These are phyloP conservation scores for Suhomyces vadensis DNA, from an alignment of 805 yeast genomes.

Conservation along the genomic window DNA sequence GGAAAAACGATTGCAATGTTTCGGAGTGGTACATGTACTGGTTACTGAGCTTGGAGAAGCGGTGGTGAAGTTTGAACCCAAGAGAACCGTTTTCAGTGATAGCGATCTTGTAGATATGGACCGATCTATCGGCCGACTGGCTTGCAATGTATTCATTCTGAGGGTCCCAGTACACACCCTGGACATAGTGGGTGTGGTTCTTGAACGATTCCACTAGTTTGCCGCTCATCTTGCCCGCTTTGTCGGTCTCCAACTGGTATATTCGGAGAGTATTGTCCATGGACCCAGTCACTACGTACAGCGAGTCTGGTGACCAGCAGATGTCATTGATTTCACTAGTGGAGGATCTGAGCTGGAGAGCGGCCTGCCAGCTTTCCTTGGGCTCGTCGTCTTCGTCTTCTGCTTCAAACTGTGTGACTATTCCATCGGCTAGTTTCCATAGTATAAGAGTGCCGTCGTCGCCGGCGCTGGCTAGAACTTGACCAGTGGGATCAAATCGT, in stretches of 20 bases:
- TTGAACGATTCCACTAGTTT: constrained; percentile 44
- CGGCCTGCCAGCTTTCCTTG: constrained; percentile 74
- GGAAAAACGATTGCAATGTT: constrained; percentile 84
- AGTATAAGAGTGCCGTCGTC: constrained; percentile 89
- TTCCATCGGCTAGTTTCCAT: constrained; percentile 64
- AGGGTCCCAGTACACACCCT: constrained; percentile 98
- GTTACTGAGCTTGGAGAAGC: constrained; percentile 15
- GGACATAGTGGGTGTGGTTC: constrained; percentile 87
- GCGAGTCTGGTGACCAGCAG: constrained; percentile 88
- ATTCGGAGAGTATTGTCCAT: constrained; percentile 85
- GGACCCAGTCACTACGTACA: constrained; percentile 78
- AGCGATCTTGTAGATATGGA: constrained; percentile 55
- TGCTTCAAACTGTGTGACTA: constrained; percentile 62
- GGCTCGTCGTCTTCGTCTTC: constrained; percentile 48
- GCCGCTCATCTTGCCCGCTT: constrained; percentile 5
- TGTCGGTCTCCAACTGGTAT: constrained; percentile 43
- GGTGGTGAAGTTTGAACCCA: constrained; percentile 12
- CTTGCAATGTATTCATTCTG: constrained; percentile 72
- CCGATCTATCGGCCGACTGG: constrained; percentile 86
- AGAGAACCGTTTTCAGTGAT: not conserved
- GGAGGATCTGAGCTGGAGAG: constrained; percentile 56
- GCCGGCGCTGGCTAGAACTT: constrained; percentile 81
- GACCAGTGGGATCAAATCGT: constrained; percentile 72
- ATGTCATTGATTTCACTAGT: constrained; percentile 86
- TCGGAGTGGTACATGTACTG: constrained; percentile 71